A percentile compares a stretch with the other conserved stretches of the same genome.
Evolutionary conservation across 257 asterid species (phyloP).

Genomic region (Scutellaria baicalensis): DNA sequence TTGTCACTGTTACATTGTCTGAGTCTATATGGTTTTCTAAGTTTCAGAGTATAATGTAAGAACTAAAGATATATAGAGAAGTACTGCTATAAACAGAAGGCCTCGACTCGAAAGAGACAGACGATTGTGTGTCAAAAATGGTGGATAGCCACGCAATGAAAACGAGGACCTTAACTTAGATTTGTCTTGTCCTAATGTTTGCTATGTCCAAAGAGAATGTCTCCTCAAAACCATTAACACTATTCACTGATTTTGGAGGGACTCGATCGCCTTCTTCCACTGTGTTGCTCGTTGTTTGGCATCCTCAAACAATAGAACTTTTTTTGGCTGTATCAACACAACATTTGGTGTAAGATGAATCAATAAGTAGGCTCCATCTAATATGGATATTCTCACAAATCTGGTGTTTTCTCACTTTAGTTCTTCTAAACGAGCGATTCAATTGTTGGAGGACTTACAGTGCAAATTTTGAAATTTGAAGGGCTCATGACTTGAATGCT

Average conservation of each 20-base stretch:
- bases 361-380: neutral
- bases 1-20: conserved; percentile 3
- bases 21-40: neutral
- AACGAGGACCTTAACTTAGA: neutral
- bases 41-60: neutral
- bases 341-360: neutral
- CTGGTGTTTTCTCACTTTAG: too few species aligned
- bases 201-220: conserved; percentile 48
- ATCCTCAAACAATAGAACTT: conserved; percentile 83
- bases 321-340: conserved; percentile 65
- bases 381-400: neutral
- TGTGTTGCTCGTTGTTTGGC: conserved; percentile 81
- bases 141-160: neutral
- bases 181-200: neutral
- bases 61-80: neutral
- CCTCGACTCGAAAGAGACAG: conserved; percentile 1
- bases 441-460: conserved; percentile 45
- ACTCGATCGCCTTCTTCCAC: conserved; percentile 94
- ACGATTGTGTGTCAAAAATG: conserved; percentile 20
- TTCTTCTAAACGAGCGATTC: too few species aligned
- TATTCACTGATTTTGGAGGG: conserved; percentile 74
- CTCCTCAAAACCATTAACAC: conserved; percentile 10
- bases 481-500: conserved; percentile 83
- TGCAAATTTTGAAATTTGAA: conserved; percentile 80
- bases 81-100: conserved; percentile 20